Evolutionary conservation across 2,329 filamentous ascomycete genomes (phyloP), one percentile per base, ranked within the genome.

Genomic region (Ophiostoma tasmaniense): DNA sequence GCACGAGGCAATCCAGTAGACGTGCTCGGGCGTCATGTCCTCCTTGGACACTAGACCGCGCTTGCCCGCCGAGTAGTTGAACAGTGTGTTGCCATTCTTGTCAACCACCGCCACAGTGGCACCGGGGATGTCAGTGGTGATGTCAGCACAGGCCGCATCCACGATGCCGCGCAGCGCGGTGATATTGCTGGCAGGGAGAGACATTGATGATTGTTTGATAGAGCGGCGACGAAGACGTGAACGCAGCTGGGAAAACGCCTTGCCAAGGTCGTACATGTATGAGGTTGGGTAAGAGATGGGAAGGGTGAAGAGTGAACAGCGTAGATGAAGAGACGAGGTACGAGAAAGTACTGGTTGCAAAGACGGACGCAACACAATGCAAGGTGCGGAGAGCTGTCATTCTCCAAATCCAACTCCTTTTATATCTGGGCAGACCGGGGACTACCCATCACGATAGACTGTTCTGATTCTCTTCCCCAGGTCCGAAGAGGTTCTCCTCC

Each of bases 1-100:
- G 73, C 83, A 85, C 0, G 83, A 85, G 0, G 85, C 85, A 5
- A 87, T 78, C 83, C 82, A 86, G 74, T 88, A 90, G 0, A 86
- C 78, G 10, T 80, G 86, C 52, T 90, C 86, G 7, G 86, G 76
- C 0, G 82, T 82, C 83, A 90, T 87, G 3, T 82, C 78, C 64
- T 86, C 81, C 0, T 78, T 72, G 1, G 78, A 77, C 0, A 66
- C 76, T 5, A 79, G 64, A 0, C 84, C 84, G 2, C 80, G 77
- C 22, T 79, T 81, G 0, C 85, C 85, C 0, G 81, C 76, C 0
- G 83, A 77, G 72, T 86, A 79, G 2, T 78, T 77, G 71, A 84
- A 82, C 0, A 83, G 75, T 10, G 83, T 81, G 2, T 79, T 75
- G 25, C 83, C 84, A 71, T 79, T 74, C 67, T 79, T 82, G 71